A percentile compares a stretch with the other conserved stretches of the same genome.
Evolutionary conservation across 2,329 filamentous ascomycete species (phyloP).

Genomic region (Fusarium cyanostomum): DNA sequence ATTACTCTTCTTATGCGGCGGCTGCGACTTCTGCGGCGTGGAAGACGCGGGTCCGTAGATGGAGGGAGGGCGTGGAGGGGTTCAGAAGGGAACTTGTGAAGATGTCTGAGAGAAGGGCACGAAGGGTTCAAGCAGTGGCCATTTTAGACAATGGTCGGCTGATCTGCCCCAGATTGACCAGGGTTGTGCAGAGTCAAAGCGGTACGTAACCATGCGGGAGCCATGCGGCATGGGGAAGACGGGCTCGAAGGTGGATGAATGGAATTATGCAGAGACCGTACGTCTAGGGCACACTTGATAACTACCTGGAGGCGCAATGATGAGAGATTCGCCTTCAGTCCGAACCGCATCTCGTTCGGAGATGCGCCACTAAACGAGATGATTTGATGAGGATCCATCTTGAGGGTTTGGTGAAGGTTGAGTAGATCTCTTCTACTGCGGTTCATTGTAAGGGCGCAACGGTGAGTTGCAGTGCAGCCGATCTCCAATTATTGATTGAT

Average conservation of each 20-base stretch:
- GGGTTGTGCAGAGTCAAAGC: constrained; percentile 2
- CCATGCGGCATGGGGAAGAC: constrained; percentile 9
- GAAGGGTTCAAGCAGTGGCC: constrained; percentile 8
- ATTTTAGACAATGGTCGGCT: constrained; percentile 22
- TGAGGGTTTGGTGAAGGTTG: neutral
- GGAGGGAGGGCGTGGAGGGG: no score
- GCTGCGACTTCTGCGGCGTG: constrained; percentile 7
- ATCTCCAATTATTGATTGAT: neutral
- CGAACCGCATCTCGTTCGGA: constrained; percentile 12
- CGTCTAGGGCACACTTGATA: neutral
- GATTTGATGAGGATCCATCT: neutral
- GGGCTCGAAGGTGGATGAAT: constrained; percentile 8
- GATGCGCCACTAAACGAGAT: constrained; percentile 5
- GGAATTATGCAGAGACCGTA: constrained; percentile 20
- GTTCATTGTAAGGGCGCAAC: constrained; percentile 5
- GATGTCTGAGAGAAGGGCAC: neutral
- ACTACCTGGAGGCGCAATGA: neutral
- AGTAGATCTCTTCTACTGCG: neutral
- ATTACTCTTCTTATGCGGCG: constrained; percentile 2
- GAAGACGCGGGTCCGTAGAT: constrained; percentile 9
- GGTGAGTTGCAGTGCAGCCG: constrained; percentile 1
- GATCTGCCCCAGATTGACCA: constrained; percentile 23
- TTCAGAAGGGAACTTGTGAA: neutral
- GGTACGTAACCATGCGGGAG: constrained; percentile 14
- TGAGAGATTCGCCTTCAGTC: constrained; percentile 15